These are phyloP conservation scores for Blastobotrys terrestris DNA, from an alignment of 805 yeast species.

Conservation along the genomic window DNA sequence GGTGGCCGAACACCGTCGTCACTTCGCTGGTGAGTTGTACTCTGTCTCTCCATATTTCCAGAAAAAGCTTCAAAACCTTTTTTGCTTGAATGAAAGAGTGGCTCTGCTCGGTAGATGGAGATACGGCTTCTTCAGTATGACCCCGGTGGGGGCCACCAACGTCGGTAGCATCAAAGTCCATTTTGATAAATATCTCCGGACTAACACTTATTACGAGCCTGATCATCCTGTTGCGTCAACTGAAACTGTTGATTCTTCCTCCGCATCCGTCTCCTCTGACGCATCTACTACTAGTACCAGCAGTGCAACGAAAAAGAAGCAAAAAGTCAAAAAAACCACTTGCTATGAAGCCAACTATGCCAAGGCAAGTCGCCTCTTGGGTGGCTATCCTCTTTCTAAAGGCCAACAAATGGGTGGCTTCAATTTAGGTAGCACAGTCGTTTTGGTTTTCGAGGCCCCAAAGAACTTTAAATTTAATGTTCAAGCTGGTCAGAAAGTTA, in stretches of 20 bases:
- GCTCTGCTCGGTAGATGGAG: constrained; percentile 95
- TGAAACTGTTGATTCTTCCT: constrained; percentile 7
- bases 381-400: constrained; percentile 82
- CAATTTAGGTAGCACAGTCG: constrained; percentile 94
- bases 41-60: constrained; percentile 97
- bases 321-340: constrained; percentile 59
- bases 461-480: constrained; percentile 64
- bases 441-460: constrained; percentile 94
- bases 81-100: constrained; percentile 90
- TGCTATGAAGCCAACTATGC: constrained; percentile 93
- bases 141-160: constrained; percentile 98
- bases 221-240: constrained; percentile 9
- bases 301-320: constrained; percentile 18
- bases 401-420: constrained; percentile 98
- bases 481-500: constrained; percentile 66
- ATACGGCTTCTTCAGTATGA: constrained; percentile 96
- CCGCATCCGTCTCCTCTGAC: not conserved
- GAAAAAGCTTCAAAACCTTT: constrained; percentile 74
- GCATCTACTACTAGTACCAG: constrained; percentile 19
- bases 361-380: constrained; percentile 64
- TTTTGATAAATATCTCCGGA: constrained; percentile 83
- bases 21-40: constrained; percentile 90
- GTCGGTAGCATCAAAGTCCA: constrained; percentile 92
- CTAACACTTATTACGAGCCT: constrained; percentile 58
- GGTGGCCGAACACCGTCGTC: constrained; percentile 91